Evolutionary conservation across 352 stramenopile genomes (phyloP).

Genomic region (Pilasporangium apinafurcum): DNA sequence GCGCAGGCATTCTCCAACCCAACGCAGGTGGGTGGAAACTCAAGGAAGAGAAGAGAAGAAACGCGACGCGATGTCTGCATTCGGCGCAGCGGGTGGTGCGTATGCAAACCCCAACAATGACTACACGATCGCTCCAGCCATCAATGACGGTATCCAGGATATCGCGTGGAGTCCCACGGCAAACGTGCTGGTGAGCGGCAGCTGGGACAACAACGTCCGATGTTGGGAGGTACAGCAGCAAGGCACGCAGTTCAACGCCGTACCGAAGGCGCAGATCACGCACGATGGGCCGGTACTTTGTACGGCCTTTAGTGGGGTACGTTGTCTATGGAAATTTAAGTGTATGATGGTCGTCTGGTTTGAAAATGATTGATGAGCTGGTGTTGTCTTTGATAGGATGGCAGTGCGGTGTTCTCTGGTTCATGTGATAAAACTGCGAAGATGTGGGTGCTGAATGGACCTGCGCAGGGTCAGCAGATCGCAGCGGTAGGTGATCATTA

Average conservation of each 20-base stretch:
- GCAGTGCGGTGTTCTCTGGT: constrained; percentile 90
- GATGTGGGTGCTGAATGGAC: constrained; percentile 91
- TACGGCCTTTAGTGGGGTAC: constrained; percentile 84
- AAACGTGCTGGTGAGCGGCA: constrained; percentile 71
- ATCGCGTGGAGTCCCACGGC: constrained; percentile 66
- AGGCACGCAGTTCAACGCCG: constrained; percentile 61
- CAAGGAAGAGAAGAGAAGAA: not conserved
- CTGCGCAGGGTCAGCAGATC: constrained; percentile 69
- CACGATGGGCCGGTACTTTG: constrained; percentile 90
- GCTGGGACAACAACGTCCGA: constrained; percentile 80
- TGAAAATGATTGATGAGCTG: constrained; percentile 1
- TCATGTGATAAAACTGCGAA: constrained; percentile 93
- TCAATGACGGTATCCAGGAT: constrained; percentile 74
- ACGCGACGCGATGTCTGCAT: constrained; percentile 18
- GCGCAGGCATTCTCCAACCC: too few relatives aligned
- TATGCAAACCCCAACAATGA: constrained; percentile 77
- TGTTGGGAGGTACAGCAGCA: constrained; percentile 82
- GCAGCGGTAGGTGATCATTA: constrained; percentile 38
- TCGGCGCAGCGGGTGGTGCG: constrained; percentile 35
- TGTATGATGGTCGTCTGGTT: not conserved
- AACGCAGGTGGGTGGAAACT: not conserved
- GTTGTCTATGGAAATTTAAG: constrained; percentile 2
- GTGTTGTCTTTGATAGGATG: constrained; percentile 54
- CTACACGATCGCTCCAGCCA: constrained; percentile 58
- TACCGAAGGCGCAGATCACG: constrained; percentile 78